These are phyloP conservation scores for Fusarium piperis DNA, from an alignment of 2,329 filamentous ascomycete genomes.

Conservation along the genomic window DNA sequence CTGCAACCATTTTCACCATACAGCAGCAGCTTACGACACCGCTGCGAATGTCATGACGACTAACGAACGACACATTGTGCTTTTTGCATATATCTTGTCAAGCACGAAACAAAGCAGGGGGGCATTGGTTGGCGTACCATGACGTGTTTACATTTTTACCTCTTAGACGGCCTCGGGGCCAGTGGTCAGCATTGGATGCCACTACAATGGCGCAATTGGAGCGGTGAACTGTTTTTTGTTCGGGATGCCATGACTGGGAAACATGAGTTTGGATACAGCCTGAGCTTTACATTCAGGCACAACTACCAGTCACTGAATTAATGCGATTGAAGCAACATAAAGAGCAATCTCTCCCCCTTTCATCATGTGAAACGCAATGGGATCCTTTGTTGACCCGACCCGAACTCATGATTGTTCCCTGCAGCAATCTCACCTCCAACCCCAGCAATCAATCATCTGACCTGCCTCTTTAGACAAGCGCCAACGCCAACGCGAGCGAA, in stretches of 20 bases:
- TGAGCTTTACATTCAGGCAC: not conserved
- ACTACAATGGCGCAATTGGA: constrained; percentile 8
- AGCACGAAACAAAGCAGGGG: constrained; percentile 5
- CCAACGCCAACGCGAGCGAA: not conserved
- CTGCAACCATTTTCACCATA: not conserved
- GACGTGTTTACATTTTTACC: constrained; percentile 5
- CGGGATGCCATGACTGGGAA: not conserved
- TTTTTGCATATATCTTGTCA: not conserved
- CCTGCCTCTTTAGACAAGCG: constrained; percentile 4
- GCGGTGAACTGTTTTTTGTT: not conserved
- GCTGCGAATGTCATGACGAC: constrained; percentile 20
- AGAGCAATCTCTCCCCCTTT: no score
- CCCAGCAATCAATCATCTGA: not conserved
- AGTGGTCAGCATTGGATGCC: not conserved
- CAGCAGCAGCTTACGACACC: constrained; percentile 3
- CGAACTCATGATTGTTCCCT: not conserved
- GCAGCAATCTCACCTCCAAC: not conserved
- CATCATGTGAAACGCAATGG: not conserved
- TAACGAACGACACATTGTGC: constrained; percentile 18
- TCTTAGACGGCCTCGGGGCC: not conserved
- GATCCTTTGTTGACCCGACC: not conserved
- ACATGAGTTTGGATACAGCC: not conserved
- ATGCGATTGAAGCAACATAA: not conserved
- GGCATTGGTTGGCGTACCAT: constrained; percentile 21
- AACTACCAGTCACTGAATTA: not conserved